Conservation (phyloP, 768 basidiomycete species). For the Lanmaoa rubissima region DNA sequence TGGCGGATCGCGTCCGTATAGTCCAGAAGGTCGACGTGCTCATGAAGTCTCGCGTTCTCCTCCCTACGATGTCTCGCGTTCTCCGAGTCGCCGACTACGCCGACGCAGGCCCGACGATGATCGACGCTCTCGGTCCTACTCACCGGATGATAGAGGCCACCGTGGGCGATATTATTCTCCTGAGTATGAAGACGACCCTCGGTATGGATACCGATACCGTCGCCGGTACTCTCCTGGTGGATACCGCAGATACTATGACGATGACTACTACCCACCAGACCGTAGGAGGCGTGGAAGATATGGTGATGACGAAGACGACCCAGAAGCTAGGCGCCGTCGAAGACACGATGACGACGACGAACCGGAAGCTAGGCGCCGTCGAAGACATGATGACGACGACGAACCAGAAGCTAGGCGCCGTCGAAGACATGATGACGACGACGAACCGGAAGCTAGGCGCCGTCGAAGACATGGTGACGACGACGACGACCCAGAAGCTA, state of each 20-base stretch:
- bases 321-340: neutral
- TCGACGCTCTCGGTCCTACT: constrained; percentile 26
- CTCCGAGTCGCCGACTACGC: neutral
- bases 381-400: neutral
- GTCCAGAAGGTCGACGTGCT: constrained; percentile 3
- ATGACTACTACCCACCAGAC: constrained; percentile 13
- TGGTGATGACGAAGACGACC: constrained; percentile 4
- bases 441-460: constrained; percentile 8
- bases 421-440: neutral
- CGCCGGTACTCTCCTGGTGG: constrained; percentile 18
- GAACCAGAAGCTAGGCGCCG: constrained; percentile 4
- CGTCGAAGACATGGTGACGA: neutral
- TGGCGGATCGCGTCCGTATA: constrained; percentile 13
- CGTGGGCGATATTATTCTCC: constrained; percentile 9
- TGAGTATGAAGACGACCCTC: constrained; percentile 13
- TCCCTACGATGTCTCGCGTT: constrained; percentile 10
- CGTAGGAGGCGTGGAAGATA: constrained; percentile 4
- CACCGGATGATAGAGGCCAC: constrained; percentile 12
- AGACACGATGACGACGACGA: neutral
- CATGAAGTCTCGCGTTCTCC: constrained; percentile 1
- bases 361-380: constrained; percentile 7
- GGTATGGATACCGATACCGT: constrained; percentile 7
- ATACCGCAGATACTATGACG: constrained; percentile 9
- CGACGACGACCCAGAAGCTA: constrained; percentile 6
- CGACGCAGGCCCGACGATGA: constrained; percentile 6